Conservation (phyloP, 257 asterid genomes). For the Solanum paucissectum region DNA sequence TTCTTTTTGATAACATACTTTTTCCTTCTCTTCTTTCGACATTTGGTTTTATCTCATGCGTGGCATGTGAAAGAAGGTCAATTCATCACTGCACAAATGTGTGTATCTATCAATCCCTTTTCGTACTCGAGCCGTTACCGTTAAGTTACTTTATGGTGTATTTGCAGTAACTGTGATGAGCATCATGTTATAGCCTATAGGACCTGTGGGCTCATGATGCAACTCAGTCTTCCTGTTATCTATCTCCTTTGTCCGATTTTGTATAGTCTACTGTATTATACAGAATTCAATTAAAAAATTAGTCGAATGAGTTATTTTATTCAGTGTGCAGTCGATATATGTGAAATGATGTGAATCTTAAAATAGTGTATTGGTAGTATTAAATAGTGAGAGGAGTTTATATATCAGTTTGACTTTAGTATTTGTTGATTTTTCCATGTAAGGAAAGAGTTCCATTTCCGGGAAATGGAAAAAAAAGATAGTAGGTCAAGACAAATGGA, state of each 20-base stretch:
- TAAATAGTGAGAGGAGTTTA: neutral
- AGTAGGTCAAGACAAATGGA: neutral
- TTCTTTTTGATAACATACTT: neutral
- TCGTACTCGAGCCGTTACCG: neutral
- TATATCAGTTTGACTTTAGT: neutral
- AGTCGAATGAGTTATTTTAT: neutral
- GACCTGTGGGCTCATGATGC: neutral
- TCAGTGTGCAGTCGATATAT: neutral
- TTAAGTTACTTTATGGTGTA: neutral
- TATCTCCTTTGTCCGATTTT: neutral
- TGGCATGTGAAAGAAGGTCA: neutral
- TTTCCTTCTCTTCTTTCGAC: neutral
- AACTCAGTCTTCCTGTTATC: neutral
- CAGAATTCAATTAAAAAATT: neutral
- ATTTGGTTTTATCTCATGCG: neutral
- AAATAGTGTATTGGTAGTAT: neutral
- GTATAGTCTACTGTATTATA: neutral
- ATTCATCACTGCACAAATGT: neutral
- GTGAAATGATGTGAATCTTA: neutral
- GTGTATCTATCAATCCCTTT: neutral
- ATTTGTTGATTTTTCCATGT: neutral
- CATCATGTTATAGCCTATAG: neutral
- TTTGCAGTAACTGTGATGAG: neutral
- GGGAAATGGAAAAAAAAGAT: neutral
- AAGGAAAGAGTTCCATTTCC: neutral